Evolutionary conservation across 208 protist genomes (phyloP), one percentile per base, ranked within the genome.

Genomic region (Leishmania guyanensis): DNA sequence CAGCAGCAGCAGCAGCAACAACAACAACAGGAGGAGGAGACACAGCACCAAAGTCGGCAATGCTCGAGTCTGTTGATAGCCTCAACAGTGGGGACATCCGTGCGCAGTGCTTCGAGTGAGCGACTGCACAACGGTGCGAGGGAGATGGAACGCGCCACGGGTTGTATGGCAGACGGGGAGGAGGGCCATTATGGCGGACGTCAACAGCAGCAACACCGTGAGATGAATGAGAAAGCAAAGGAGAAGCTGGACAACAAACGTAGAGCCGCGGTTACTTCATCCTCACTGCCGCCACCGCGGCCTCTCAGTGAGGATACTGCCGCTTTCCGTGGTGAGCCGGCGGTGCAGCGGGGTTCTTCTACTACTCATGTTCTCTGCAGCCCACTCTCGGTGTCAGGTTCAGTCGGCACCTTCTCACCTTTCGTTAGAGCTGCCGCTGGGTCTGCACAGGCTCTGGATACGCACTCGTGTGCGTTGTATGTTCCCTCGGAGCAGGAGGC

Each of bases 231-330:
- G 17, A 77, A 78, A 53, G 60, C 22, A 17, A 66, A 33, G 0
- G 75, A 82, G 20, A 48, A 51, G 66, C 54, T 77, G n/a, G 78
- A 86, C 39, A 86, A 86, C 74, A 85, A 85, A 22, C 76, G 81
- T 16, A 50, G 29, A 51, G 22, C 43, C 36, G 26, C 22, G 46
- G 56, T 77, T 17, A 17, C 29, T 4, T 4, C 29, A 39, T 51
- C 74, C 22, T 29, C 54, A 20, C 66, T 33, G 65, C 51, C 3
- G 66, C 50, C 77, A 29, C 74, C 74, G 43, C 56, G 17, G 0
- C 50, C n/a, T 5, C 53, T 65, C 46, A 62, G 22, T 33, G 48
- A 58, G 48, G 72, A 26, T 39, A 53, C 48, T 53, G 62, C 33
- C 29, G 14, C 51, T 10, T 39, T n/a, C 72, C 16, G 26, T 9